These are phyloP conservation scores for Raphidocelis subcapitata DNA, from an alignment of 139 green algal species.

Conservation along the genomic window DNA sequence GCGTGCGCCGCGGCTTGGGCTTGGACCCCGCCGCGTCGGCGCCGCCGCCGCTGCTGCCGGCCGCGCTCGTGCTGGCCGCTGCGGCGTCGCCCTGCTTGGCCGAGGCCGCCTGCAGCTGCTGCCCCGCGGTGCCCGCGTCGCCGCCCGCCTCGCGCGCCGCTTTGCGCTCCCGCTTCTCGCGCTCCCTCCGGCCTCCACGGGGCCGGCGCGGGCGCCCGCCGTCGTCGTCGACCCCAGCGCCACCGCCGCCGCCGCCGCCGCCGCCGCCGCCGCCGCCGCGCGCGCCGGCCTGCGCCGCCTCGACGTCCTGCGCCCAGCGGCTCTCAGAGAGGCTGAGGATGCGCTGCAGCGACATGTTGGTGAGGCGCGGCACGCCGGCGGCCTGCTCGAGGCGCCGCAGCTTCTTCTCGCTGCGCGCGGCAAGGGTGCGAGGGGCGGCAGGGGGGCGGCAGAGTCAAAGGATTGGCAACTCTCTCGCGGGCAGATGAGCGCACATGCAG, in stretches of 20 bases:
- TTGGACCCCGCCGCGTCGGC: neutral
- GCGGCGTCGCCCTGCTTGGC: neutral
- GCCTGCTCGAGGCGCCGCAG: slow-evolving; percentile 26
- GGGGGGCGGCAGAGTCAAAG: too few relatives aligned
- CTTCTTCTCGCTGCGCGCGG: slow-evolving; percentile 29
- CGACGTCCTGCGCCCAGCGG: slow-evolving; percentile 16
- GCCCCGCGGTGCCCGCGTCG: neutral
- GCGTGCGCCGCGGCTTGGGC: slow-evolving; percentile 26
- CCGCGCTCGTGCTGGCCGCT: neutral
- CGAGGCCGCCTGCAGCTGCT: neutral
- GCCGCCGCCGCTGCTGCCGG: neutral
- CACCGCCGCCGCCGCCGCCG: neutral
- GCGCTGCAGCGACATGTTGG: slow-evolving; percentile 10
- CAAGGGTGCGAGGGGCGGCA: neutral
- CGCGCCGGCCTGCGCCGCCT: neutral
- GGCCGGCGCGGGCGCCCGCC: neutral
- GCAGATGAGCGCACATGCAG: too few relatives aligned
- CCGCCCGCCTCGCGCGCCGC: slow-evolving; percentile 7
- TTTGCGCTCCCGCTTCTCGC: neutral
- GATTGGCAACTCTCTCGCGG: too few relatives aligned
- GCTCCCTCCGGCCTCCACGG: slow-evolving; percentile 5
- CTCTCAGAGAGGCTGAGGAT: slow-evolving; percentile 19
- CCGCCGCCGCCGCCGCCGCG: neutral
- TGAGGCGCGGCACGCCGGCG: neutral
- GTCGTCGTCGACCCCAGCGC: neutral